Conservation (phyloP, 2,329 filamentous ascomycete genomes). For the Cyclaneusma minus region DNA sequence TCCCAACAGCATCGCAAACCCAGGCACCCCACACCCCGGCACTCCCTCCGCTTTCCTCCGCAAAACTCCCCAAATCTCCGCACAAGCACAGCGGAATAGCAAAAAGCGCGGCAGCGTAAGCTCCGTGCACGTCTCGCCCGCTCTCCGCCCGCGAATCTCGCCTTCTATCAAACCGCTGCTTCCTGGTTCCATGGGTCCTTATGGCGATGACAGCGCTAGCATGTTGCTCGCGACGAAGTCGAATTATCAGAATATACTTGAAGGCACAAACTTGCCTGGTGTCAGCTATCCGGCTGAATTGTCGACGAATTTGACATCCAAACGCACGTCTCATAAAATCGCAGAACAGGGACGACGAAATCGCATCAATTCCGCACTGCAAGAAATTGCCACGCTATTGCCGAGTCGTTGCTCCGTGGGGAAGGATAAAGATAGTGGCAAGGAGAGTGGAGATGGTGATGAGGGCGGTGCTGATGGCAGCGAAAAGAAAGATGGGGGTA, state of each 20-base stretch:
- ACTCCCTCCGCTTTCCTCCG: constrained; percentile 16
- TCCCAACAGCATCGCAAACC: constrained; percentile 25
- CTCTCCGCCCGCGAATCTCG: constrained; percentile 75
- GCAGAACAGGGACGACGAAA: constrained; percentile 93
- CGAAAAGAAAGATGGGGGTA: constrained; percentile 30
- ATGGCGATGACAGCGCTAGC: constrained; percentile 46
- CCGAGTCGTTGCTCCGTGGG: constrained; percentile 36
- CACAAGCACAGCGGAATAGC: constrained; percentile 33
- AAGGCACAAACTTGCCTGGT: constrained; percentile 80
- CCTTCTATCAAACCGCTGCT: constrained; percentile 87
- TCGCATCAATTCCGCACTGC: constrained; percentile 83
- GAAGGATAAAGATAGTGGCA: constrained; percentile 23
- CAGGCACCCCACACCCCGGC: no score
- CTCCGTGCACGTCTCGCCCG: constrained; percentile 70
- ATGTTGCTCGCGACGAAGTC: constrained; percentile 82
- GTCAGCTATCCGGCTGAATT: constrained; percentile 82
- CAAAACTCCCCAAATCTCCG: constrained; percentile 37
- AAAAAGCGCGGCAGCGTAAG: constrained; percentile 59
- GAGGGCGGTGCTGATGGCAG: constrained; percentile 27
- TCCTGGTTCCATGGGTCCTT: constrained; percentile 45
- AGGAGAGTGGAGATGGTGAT: constrained; percentile 18
- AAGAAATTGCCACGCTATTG: constrained; percentile 80
- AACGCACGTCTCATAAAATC: constrained; percentile 94
- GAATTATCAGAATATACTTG: constrained; percentile 94
- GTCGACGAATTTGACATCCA: constrained; percentile 86